These are phyloP conservation scores for Ascochyta viciae-villosae DNA, from an alignment of 2,329 filamentous ascomycete species.

Conservation along the genomic window DNA sequence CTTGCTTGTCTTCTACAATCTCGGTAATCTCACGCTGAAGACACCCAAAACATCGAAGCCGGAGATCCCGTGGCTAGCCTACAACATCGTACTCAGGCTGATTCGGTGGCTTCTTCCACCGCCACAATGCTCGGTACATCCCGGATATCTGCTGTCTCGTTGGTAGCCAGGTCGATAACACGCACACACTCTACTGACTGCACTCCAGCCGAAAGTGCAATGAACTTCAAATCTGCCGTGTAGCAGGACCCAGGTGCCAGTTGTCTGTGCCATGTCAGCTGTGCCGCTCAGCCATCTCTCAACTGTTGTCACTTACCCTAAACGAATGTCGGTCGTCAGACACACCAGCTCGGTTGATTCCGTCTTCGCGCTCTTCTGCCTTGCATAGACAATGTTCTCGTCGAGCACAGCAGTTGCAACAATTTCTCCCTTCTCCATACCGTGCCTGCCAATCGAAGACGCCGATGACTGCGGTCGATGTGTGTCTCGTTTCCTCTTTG, in stretches of 20 bases:
- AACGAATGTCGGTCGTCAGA: slow-evolving; percentile 74
- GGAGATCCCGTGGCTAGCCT: no score
- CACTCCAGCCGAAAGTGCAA: slow-evolving; percentile 71
- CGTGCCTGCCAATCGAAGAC: slow-evolving; percentile 48
- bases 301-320: slow-evolving; percentile 62
- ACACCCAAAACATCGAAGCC: no score
- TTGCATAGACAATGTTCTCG: slow-evolving; percentile 73
- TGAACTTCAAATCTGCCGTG: slow-evolving; percentile 74
- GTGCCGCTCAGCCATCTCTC: background rate
- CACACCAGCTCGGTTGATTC: slow-evolving; percentile 75
- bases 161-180: slow-evolving; percentile 74
- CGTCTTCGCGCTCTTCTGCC: slow-evolving; percentile 70
- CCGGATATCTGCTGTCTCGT: slow-evolving; percentile 78
- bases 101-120: slow-evolving; percentile 17
- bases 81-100: no score
- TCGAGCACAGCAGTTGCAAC: slow-evolving; percentile 73
- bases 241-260: slow-evolving; percentile 76
- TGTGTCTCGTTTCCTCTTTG: slow-evolving; percentile 64
- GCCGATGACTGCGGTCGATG: slow-evolving; percentile 54
- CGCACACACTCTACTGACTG: slow-evolving; percentile 75
- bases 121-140: slow-evolving; percentile 73
- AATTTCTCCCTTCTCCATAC: slow-evolving; percentile 43
- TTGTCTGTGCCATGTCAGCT: slow-evolving; percentile 56
- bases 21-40: no score
- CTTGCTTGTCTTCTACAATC: background rate